Evolutionary conservation across 1,284 basidiomycete genomes (phyloP).

Genomic region (Puccinia coronata): DNA sequence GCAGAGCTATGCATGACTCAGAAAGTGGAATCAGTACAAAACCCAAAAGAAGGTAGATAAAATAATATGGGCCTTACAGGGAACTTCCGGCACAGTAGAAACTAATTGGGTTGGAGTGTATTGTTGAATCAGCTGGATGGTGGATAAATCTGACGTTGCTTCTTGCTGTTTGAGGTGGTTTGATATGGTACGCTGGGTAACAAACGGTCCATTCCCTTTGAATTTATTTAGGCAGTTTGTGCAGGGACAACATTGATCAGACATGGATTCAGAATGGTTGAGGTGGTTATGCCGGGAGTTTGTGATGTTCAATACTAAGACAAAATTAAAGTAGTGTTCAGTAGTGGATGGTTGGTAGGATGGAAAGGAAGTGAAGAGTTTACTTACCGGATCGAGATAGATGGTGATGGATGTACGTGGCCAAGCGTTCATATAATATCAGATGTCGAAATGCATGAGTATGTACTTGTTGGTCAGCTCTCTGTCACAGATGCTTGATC

Average conservation of each 20-base stretch:
- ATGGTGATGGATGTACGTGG: not conserved
- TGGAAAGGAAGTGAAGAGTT: not conserved
- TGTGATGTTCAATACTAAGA: not conserved
- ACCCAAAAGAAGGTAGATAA: not conserved
- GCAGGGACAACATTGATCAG: constrained; percentile 10
- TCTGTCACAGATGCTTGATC: constrained; percentile 1
- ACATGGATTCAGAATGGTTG: not conserved
- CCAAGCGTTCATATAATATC: not conserved
- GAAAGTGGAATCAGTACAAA: not conserved
- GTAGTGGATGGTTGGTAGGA: constrained; percentile 5
- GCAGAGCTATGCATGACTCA: not conserved
- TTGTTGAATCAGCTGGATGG: not conserved
- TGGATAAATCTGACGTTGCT: not conserved
- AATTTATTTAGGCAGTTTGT: not conserved
- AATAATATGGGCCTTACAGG: not conserved
- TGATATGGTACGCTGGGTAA: not conserved
- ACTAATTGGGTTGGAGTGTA: not conserved
- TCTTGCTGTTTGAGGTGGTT: not conserved
- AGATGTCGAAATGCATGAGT: no score
- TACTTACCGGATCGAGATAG: not conserved
- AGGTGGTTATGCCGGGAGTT: not conserved
- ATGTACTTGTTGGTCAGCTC: not conserved
- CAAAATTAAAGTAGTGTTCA: not conserved
- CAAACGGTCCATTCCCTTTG: not conserved
- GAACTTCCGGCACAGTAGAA: not conserved